Base-by-base conservation (phyloP, 2,329 filamentous ascomycete species). In the Huntiella savannae region DNA sequence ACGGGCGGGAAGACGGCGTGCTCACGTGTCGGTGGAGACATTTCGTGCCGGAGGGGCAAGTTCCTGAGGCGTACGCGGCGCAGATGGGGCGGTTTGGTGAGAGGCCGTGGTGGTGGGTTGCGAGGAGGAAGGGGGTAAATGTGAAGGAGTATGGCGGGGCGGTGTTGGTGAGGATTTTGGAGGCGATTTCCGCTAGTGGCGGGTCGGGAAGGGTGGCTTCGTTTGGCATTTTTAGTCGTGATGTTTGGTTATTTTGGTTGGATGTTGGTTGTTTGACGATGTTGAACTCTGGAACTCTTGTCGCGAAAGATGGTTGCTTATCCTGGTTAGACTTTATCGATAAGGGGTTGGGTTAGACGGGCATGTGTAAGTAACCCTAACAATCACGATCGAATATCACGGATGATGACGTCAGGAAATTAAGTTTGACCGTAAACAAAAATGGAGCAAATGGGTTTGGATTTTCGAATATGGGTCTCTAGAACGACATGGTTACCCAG, bases 51-150 rank as follows among this genome's bases (percentile, higher is more conserved):
- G 87, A 72, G 1, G 87, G 85, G 58, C 91, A 96, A 63, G 87
- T 80, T 37, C 85, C 86, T 51, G 84, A 74, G 50, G 82, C 71
- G 65, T 85, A 95, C 50, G 86, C 79, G 58, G 82, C 84, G 68
- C 91, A 96, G 58, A 82, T 69, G 38, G 87, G 84, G 0, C 82
- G 75, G 59, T 82, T 77, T 34, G 80, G 73, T 16, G 83, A 75
- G 44, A 94, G 77, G 52, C 82, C 82, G 63, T 92, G 87, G 52
- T 85, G 78, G 62, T 91, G 86, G 53, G 82, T 86, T 51, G 77
- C 69, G 53, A 79, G 79, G 34, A 94, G 75, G 65, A 93, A 94
- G 40, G 84, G 80, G 32, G 76, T 79, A 70, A 95, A 94, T 60
- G 74, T 75, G 68, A 95, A 94, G 54, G 67, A 74, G 65, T 83